These are phyloP conservation scores for Rhizopogon salebrosus DNA, from an alignment of 768 basidiomycete genomes.

Conservation along the genomic window DNA sequence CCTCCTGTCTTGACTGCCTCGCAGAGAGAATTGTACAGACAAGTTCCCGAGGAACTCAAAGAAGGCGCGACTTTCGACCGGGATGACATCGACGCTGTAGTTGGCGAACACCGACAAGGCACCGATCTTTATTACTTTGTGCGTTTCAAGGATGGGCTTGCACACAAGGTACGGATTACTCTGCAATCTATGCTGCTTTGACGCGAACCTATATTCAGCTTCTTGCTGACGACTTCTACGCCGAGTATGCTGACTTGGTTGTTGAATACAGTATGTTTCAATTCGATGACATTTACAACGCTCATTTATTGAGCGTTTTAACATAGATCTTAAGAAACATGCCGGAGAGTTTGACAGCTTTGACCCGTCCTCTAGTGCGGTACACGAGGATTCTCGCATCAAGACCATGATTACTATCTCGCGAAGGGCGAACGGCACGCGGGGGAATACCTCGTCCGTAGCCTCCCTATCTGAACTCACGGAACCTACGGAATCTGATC, in stretches of 20 bases:
- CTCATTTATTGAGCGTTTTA: not conserved
- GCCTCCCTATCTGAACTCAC: conserved; percentile 21
- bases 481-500: conserved; percentile 29
- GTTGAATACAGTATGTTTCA: conserved; percentile 48
- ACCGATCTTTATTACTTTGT: conserved; percentile 55
- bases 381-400: conserved; percentile 59
- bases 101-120: conserved; percentile 48
- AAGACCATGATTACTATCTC: conserved; percentile 27
- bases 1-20: conserved; percentile 33
- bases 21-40: conserved; percentile 38
- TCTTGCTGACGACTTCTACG: conserved; percentile 32
- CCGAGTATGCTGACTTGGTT: conserved; percentile 40
- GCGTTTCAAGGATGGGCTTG: conserved; percentile 50
- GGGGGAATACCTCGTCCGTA: conserved; percentile 1
- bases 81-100: conserved; percentile 38
- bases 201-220: conserved; percentile 31
- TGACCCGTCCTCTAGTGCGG: conserved; percentile 48
- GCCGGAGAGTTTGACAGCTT: conserved; percentile 44
- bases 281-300: not conserved
- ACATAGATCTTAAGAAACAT: conserved; percentile 40
- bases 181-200: not conserved
- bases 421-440: conserved; percentile 10
- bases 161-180: conserved; percentile 43
- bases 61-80: conserved; percentile 26
- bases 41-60: conserved; percentile 28